Base-by-base conservation (phyloP, 345 rosid species). In the Bruguiera sexangula region DNA sequence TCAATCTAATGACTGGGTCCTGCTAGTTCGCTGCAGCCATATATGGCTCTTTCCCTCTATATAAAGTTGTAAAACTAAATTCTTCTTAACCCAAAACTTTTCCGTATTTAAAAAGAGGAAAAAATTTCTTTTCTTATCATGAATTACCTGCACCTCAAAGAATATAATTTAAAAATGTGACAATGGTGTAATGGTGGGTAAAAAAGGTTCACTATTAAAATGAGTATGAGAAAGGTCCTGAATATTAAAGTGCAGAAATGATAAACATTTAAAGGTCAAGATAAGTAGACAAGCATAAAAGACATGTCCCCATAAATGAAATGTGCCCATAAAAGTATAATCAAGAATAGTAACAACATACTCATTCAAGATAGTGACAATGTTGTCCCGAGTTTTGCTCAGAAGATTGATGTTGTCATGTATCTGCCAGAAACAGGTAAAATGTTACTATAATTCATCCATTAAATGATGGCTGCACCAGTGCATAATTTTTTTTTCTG, bases 331-430 rank as follows among this genome's bases (percentile, higher is more conserved):
- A 22, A 50, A 9, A 58, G 64, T 52, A 55, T 5, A 43, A 68
- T 67, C 66, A 58, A 60, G 20, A 6, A 67, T 30, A 66, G 51
- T 21, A 61, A 43, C 31, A 68, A 67, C 78, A 37, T 91, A 91
- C 95, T 84, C 95, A 48, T 88, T 87, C 85, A 91, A 72, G 79
- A 88, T 75, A 16, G 91, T 39, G 27, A 84, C 75, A 80, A 91
- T 88, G 71, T 86, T 91, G 72, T 88, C 95, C 72, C 95, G 80
- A 19, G 82, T 73, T 86, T 80, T 86, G 85, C 86, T 69, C 53
- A 88, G 79, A 63, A 91, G 87, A 69, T 74, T 83, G 62, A 85
- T 60, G 60, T 88, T 88, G 54, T 89, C 92, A 57, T 83, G 88
- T 69, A 85, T 75, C 92, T 91, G 89, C 86, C 73, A 48, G 30